A percentile compares a stretch with the other conserved stretches of the same genome.
phyloP scores from a whole-genome alignment of 176 grass and related monocot species.

The Pontederia paniculata region DNA sequence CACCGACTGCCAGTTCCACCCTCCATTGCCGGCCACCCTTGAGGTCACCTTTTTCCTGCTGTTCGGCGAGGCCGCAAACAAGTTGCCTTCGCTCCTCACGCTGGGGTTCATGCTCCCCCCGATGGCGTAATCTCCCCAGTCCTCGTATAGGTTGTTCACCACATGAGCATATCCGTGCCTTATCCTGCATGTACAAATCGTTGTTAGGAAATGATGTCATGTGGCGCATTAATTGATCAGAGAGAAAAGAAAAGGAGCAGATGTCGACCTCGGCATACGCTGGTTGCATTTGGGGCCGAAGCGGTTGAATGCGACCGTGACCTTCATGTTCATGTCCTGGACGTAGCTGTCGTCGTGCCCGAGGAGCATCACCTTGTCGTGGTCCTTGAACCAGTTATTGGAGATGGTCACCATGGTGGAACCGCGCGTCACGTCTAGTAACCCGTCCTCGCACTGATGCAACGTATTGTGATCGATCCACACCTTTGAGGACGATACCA shows the following conservation, averaged over 20 bases:
- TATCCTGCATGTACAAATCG: conserved; percentile 25
- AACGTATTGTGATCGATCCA: conserved; percentile 93
- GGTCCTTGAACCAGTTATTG: conserved; percentile 84
- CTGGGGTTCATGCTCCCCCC: conserved; percentile 61
- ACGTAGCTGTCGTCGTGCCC: conserved; percentile 54
- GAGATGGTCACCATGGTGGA: conserved; percentile 66
- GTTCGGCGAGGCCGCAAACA: conserved; percentile 38
- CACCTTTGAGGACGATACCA: conserved; percentile 40
- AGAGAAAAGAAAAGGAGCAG: not conserved
- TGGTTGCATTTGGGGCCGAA: conserved; percentile 74
- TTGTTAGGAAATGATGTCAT: not conserved
- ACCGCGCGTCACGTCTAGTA: conserved; percentile 57
- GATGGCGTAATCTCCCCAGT: conserved; percentile 74
- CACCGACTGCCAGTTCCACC: conserved; percentile 50
- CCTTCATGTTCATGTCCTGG: conserved; percentile 43
- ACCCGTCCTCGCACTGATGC: conserved; percentile 48
- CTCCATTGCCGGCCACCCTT: conserved; percentile 10
- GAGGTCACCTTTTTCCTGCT: conserved; percentile 51
- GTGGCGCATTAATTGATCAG: too few species aligned
- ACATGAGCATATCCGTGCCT: conserved; percentile 68
- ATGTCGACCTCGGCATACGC: conserved; percentile 68
- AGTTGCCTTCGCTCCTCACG: conserved; percentile 69
- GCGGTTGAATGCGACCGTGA: conserved; percentile 73
- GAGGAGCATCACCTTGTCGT: conserved; percentile 90
- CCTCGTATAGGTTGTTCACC: conserved; percentile 68